Percentiles rank a stretch among this genome's conserved stretches.
Evolutionary conservation across 2,329 filamentous ascomycete species (phyloP).

Genomic region (Meredithiella fracta): DNA sequence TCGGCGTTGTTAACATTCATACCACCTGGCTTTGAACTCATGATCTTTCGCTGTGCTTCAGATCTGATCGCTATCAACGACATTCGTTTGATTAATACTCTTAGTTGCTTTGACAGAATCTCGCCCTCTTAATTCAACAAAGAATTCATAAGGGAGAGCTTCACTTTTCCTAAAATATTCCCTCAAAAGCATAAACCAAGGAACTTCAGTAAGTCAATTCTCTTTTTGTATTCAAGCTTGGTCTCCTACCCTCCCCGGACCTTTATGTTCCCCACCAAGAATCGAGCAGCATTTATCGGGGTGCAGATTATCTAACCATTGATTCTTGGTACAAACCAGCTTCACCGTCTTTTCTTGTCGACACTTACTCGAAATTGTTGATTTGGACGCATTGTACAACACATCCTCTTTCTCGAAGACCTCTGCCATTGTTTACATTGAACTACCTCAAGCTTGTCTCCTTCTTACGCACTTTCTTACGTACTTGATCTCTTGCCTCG

Average conservation of each 20-base stretch:
- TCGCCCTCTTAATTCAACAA: neutral
- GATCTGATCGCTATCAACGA: neutral
- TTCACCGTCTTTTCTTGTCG: neutral
- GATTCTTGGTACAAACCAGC: neutral
- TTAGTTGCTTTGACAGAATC: neutral
- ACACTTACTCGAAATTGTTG: neutral
- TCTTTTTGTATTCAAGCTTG: neutral
- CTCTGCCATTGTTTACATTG: neutral
- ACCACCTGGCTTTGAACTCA: neutral
- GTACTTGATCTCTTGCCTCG: neutral
- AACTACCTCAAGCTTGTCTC: neutral
- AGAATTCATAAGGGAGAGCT: neutral
- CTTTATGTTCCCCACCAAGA: constrained; percentile 13
- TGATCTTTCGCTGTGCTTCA: neutral
- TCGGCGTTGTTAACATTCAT: neutral
- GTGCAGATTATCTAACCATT: neutral
- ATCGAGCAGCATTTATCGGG: neutral
- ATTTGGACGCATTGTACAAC: neutral
- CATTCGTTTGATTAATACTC: neutral
- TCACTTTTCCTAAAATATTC: neutral
- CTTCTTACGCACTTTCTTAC: neutral
- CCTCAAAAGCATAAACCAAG: neutral
- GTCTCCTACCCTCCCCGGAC: constrained; percentile 7
- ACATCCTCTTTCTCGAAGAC: neutral
- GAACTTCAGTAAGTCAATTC: neutral